phyloP scores from a whole-genome alignment of 2,329 filamentous ascomycete species.

The Arthrobotrys conoides region DNA sequence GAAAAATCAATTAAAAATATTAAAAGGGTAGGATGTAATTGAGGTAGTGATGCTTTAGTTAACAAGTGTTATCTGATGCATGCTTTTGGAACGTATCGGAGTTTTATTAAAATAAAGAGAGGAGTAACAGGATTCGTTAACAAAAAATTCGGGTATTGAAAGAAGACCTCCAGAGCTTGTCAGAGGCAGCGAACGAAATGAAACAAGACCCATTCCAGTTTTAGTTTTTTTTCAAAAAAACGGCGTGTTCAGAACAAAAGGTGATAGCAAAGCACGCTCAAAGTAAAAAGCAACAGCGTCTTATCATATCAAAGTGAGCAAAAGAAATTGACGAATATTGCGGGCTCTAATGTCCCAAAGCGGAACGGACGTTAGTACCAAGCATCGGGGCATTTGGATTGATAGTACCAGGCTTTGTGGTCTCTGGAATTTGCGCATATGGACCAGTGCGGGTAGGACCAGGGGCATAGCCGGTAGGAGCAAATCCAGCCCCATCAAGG shows the following conservation, averaged over 20 bases:
- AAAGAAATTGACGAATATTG: constrained; percentile 14
- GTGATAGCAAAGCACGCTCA: neutral
- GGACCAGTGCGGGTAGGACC: constrained; percentile 41
- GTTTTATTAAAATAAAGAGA: constrained; percentile 4
- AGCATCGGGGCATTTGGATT: constrained; percentile 3
- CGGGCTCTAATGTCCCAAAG: constrained; percentile 36
- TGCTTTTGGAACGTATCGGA: neutral
- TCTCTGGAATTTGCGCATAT: constrained; percentile 41
- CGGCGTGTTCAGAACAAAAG: neutral
- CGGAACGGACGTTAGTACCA: constrained; percentile 35
- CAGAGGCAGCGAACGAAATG: constrained; percentile 7
- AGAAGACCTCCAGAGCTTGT: constrained; percentile 1
- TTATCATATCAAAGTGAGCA: constrained; percentile 17
- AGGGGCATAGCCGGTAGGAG: neutral
- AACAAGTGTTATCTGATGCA: constrained; percentile 3
- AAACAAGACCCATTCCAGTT: constrained; percentile 23
- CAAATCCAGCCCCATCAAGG: constrained; percentile 41
- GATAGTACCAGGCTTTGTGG: constrained; percentile 22
- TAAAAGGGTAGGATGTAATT: neutral
- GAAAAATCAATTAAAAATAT: neutral
- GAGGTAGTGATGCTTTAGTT: neutral
- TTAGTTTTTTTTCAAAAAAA: neutral
- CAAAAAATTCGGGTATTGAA: constrained; percentile 11
- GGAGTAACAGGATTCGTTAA: constrained; percentile 7
- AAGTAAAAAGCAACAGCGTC: constrained; percentile 12